These are phyloP conservation scores for Leucaena leucocephala DNA, from an alignment of 306 rosid genomes.

Conservation along the genomic window DNA sequence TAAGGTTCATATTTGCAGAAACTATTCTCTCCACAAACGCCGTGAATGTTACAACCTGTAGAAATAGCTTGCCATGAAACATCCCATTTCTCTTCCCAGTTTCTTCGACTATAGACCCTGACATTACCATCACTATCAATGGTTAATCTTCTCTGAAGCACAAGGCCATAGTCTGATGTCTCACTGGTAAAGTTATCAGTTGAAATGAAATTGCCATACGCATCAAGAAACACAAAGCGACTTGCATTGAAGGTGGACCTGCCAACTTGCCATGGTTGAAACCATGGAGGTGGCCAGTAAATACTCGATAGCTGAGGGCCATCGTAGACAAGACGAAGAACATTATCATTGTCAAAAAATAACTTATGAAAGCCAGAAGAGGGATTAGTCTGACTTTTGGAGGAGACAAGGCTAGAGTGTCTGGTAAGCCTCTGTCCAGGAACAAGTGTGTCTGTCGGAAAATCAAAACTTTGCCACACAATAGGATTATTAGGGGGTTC, in stretches of 20 bases:
- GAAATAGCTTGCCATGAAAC: too few relatives aligned
- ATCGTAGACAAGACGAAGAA: constrained; percentile 35
- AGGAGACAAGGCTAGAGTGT: constrained; percentile 36
- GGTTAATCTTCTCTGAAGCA: too few relatives aligned
- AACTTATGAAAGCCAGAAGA: constrained; percentile 44
- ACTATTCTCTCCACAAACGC: too few relatives aligned
- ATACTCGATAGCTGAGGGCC: constrained; percentile 34
- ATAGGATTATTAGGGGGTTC: neutral
- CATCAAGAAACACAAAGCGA: neutral
- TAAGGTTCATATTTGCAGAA: neutral
- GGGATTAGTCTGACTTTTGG: constrained; percentile 31
- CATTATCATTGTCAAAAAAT: constrained; percentile 26
- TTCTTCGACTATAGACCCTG: too few relatives aligned
- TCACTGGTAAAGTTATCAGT: neutral
- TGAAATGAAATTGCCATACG: neutral
- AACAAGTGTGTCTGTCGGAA: constrained; percentile 49
- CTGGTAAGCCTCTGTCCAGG: constrained; percentile 41
- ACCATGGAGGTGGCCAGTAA: constrained; percentile 36
- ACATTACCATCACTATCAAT: too few relatives aligned
- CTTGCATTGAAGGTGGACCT: constrained; percentile 16
- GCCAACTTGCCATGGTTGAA: neutral
- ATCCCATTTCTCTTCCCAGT: too few relatives aligned
- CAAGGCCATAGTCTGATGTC: too few relatives aligned
- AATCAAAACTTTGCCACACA: constrained; percentile 52
- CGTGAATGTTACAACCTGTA: too few relatives aligned